Evolutionary conservation across 2,329 filamentous ascomycete species (phyloP), one percentile per base, ranked within the genome.

Genomic region (Scleromitrula shiraiana): DNA sequence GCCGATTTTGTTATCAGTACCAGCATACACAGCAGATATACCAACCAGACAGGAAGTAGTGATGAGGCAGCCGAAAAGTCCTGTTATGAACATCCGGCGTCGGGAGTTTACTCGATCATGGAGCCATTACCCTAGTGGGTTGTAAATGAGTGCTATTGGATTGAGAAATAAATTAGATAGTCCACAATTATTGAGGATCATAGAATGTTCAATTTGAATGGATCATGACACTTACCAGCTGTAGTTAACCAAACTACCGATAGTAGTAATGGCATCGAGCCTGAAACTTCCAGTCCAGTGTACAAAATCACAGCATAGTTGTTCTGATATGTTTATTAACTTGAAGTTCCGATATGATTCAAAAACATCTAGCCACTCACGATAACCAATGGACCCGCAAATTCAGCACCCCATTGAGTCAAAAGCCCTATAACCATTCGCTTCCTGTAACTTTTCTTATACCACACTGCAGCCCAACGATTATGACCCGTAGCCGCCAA

Each of bases 181-280:
- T 19, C 33, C 15, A 12, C 22, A 9, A 55, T 24, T 8, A 56
- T 53, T 23, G 54, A 38, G n/a, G 52, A 39, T 6, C 62, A 53
- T 14, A 59, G 53, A 3, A 39, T 42, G 17, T 50, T 51, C 32
- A 50, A 53, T 4, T 51, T 46, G 35, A 59, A 32, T 14, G 59
- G 57, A 29, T 54, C 56, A 26, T 55, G 54, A 50, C 53, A 23
- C 10, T 8, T 7, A 15, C 6, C 43, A 19, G 52, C 46, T 56
- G 53, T 36, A n/a, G 62, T 52, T 24, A 51, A 54, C 22, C 22
- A 40, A 26, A 45, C 33, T 30, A 41, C 51, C 15, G 27, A 43
- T 10, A 55, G 37, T 6, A 53, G 15, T 12, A 55, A 39, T 19
- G 47, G 35, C 7, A 19, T 40, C 7, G 26, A 37, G 9, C 43